A percentile compares a stretch with the other conserved stretches of the same genome.
Conservation (phyloP, 768 basidiomycete species). For the Amanita exitialis region DNA sequence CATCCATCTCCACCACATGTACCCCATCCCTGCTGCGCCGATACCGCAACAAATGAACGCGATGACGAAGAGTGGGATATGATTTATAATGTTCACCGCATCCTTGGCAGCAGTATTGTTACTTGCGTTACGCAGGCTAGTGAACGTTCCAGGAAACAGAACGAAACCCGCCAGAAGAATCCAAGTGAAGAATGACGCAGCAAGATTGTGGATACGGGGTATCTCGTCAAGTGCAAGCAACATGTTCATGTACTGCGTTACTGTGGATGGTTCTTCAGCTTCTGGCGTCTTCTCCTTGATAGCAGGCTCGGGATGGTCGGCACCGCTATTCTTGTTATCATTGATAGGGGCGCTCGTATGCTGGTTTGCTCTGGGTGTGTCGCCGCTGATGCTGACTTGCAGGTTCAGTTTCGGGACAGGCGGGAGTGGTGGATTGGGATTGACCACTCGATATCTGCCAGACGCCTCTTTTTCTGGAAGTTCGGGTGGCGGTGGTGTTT, state of each 20-base stretch:
- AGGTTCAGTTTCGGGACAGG: background rate
- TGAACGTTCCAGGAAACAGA: conserved; percentile 53
- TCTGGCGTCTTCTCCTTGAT: background rate
- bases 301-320: background rate
- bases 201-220: conserved; percentile 34
- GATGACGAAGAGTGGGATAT: conserved; percentile 26
- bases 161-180: conserved; percentile 53
- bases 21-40: conserved; percentile 43
- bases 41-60: conserved; percentile 47
- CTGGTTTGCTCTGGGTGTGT: background rate
- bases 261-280: conserved; percentile 17
- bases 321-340: background rate
- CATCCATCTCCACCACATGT: conserved; percentile 52
- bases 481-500: background rate
- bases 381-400: background rate
- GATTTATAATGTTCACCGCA: conserved; percentile 11
- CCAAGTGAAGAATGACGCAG: conserved; percentile 55
- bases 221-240: conserved; percentile 51
- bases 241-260: conserved; percentile 53
- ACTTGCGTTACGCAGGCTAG: conserved; percentile 28
- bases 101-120: conserved; percentile 31
- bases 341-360: background rate
- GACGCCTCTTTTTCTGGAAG: background rate
- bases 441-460: background rate
- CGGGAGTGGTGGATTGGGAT: background rate